Percentiles rank a stretch among this genome's conserved stretches.
Evolutionary conservation across 2,329 filamentous ascomycete genomes (phyloP).

Genomic region (Colletotrichum cereale): DNA sequence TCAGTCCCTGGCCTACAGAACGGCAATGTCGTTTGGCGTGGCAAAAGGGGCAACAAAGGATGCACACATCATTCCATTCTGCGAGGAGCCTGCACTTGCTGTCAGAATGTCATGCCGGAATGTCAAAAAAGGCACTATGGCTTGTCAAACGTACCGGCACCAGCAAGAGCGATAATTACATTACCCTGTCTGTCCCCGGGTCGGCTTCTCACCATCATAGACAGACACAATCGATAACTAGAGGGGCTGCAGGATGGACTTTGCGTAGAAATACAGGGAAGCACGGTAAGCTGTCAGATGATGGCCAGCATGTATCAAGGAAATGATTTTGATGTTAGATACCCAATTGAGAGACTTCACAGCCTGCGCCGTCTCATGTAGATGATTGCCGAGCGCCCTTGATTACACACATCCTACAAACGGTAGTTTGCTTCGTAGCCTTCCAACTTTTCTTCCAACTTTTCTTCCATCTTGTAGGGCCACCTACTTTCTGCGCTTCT

Average conservation of each 20-base stretch:
- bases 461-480: background rate
- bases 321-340: conserved; percentile 29
- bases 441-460: background rate
- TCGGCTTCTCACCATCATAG: background rate
- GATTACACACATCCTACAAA: conserved; percentile 22
- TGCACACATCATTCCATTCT: background rate
- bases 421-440: background rate
- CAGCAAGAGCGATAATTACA: background rate
- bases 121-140: background rate
- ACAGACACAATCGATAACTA: background rate
- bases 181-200: background rate
- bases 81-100: background rate
- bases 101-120: background rate
- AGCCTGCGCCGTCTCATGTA: conserved; percentile 12
- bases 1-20: background rate
- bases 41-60: background rate
- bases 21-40: too few relatives aligned
- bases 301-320: conserved; percentile 11
- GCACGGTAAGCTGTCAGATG: background rate
- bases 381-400: conserved; percentile 25
- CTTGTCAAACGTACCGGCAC: background rate
- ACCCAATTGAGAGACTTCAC: conserved; percentile 29
- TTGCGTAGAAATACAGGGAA: background rate
- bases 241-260: background rate
- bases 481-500: conserved; percentile 42